phyloP scores from a whole-genome alignment of 1,284 basidiomycete species.

The Ceratobasidium sp. region DNA sequence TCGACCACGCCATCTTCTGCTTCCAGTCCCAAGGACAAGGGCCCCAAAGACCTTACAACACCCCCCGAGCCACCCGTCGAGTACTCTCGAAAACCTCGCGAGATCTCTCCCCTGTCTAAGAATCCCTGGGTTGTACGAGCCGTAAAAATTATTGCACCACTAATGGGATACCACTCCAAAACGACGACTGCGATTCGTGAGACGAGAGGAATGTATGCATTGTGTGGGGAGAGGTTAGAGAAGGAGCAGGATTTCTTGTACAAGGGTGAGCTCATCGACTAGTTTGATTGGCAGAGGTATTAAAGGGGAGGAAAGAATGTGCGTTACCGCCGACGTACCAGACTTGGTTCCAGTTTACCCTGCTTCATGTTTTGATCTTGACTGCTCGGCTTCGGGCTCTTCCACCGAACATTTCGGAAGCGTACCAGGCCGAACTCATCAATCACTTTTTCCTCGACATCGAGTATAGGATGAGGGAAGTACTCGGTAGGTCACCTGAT shows the following conservation, averaged over 20 bases:
- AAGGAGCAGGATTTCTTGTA: slow-evolving; percentile 70
- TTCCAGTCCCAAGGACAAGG: not conserved
- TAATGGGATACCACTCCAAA: slow-evolving; percentile 41
- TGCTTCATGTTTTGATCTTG: slow-evolving; percentile 91
- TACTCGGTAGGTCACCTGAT: slow-evolving; percentile 60
- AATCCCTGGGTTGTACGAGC: slow-evolving; percentile 35
- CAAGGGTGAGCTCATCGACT: slow-evolving; percentile 56
- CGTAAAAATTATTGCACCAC: slow-evolving; percentile 37
- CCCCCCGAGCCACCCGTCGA: slow-evolving; percentile 29
- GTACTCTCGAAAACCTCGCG: slow-evolving; percentile 20
- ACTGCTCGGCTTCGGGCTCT: slow-evolving; percentile 88
- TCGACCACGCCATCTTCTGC: not conserved
- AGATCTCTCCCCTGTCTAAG: slow-evolving; percentile 19
- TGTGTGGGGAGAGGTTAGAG: slow-evolving; percentile 54
- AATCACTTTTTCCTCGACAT: slow-evolving; percentile 97
- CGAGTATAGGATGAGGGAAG: slow-evolving; percentile 85
- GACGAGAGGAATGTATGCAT: slow-evolving; percentile 39
- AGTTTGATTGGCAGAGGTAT: slow-evolving; percentile 2
- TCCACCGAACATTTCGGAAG: slow-evolving; percentile 66
- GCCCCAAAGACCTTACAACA: not conserved
- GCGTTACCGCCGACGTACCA: slow-evolving; percentile 92
- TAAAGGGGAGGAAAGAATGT: slow-evolving; percentile 80
- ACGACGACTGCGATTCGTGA: slow-evolving; percentile 41
- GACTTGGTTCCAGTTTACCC: slow-evolving; percentile 96
- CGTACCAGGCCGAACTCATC: slow-evolving; percentile 81